A percentile compares a stretch with the other conserved stretches of the same genome.
phyloP scores from a whole-genome alignment of 2,329 filamentous ascomycete species.

The Diaporthe eres region DNA sequence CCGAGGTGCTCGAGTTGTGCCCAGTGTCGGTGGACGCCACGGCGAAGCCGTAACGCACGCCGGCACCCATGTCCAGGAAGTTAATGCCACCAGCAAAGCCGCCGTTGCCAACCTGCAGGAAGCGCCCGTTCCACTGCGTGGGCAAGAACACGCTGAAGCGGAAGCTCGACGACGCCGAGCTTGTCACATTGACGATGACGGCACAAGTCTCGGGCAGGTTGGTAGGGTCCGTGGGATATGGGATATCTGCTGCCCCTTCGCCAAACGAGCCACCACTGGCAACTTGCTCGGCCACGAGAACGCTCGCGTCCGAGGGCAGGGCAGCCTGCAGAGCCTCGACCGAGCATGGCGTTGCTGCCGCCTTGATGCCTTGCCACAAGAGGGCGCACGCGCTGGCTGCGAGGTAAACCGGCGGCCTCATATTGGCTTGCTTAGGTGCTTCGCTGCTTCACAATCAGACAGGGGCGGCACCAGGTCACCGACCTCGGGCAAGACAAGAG shows the following conservation, averaged over 20 bases:
- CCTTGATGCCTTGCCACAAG: not conserved
- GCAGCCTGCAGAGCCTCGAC: conserved; percentile 43
- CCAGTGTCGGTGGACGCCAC: conserved; percentile 61
- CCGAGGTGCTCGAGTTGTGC: conserved; percentile 51
- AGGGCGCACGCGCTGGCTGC: conserved; percentile 4
- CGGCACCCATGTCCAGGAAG: conserved; percentile 50
- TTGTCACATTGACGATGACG: conserved; percentile 52
- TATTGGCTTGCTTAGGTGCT: not conserved
- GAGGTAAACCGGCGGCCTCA: not conserved
- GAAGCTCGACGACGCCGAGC: conserved; percentile 51
- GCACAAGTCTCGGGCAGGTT: conserved; percentile 56
- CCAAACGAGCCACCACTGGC: conserved; percentile 52
- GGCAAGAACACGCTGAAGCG: conserved; percentile 57
- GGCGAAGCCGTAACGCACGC: conserved; percentile 56
- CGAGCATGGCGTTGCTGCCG: conserved; percentile 24
- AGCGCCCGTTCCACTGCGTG: conserved; percentile 52
- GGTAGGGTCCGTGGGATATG: conserved; percentile 53
- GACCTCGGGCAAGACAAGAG: not conserved
- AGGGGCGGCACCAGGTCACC: not conserved
- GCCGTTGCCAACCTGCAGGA: conserved; percentile 56
- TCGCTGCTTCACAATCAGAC: not conserved
- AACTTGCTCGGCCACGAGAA: conserved; percentile 50
- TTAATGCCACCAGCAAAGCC: conserved; percentile 54
- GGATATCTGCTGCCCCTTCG: conserved; percentile 52
- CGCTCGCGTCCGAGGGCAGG: conserved; percentile 47